Conservation (phyloP, 495 filamentous ascomycete genomes). For the Daldinia loculata region DNA sequence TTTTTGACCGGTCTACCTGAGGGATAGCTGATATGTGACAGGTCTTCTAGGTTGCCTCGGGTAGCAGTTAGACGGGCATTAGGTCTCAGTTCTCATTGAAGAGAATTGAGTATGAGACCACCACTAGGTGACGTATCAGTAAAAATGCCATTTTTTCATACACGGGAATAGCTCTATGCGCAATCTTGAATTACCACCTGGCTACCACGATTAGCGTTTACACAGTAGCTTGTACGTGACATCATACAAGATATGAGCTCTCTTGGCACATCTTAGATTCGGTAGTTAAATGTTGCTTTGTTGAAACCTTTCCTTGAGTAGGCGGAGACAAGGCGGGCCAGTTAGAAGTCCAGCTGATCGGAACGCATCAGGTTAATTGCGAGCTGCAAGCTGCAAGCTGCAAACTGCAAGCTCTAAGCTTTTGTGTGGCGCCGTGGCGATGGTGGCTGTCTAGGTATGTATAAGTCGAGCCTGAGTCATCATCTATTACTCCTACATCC, state of each 20-base stretch:
- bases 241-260: conserved; percentile 37
- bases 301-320: conserved; percentile 26
- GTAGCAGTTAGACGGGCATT: conserved; percentile 1
- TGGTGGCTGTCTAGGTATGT: conserved; percentile 29
- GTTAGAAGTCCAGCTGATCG: conserved; percentile 18
- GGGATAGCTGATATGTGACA: conserved; percentile 39
- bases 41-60: conserved; percentile 24
- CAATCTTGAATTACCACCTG: conserved; percentile 15
- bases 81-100: conserved; percentile 8
- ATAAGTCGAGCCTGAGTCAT: conserved; percentile 17
- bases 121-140: conserved; percentile 24
- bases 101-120: conserved; percentile 6
- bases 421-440: conserved; percentile 24
- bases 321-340: conserved; percentile 4
- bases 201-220: conserved; percentile 2
- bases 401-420: conserved; percentile 13
- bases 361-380: conserved; percentile 38
- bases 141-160: conserved; percentile 6
- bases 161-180: conserved; percentile 21
- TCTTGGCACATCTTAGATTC: conserved; percentile 41
- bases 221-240: conserved; percentile 25
- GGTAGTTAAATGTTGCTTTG: conserved; percentile 36
- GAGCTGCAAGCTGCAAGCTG: conserved; percentile 26
- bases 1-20: conserved; percentile 33
- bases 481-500: conserved; percentile 14